A percentile compares a stretch with the other conserved stretches of the same genome.
Conservation (phyloP, 2,329 filamentous ascomycete species). For the Claviceps humidiphila region DNA sequence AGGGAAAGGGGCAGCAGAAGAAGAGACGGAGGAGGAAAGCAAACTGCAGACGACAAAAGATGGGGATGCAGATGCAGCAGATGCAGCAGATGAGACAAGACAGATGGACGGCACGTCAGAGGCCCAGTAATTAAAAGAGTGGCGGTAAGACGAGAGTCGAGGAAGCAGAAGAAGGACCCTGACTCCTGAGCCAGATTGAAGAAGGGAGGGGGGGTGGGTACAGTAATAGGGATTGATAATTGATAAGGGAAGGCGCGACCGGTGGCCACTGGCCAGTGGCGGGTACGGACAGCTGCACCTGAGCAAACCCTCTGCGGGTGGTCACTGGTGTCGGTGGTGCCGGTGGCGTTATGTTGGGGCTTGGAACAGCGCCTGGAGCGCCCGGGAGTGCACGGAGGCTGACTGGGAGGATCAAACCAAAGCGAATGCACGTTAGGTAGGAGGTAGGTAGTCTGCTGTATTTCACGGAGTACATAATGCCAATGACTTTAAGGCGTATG, state of each 20-base stretch:
- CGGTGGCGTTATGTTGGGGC: not conserved
- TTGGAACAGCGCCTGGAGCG: not conserved
- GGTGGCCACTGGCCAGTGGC: not conserved
- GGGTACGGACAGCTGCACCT: not conserved
- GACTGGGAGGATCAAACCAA: not conserved
- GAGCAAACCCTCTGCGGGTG: not conserved
- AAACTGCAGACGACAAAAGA: not conserved
- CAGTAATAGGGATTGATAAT: not conserved
- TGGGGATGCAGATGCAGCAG: not conserved
- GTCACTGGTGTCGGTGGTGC: not conserved
- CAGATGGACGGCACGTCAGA: not conserved
- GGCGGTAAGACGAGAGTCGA: not conserved
- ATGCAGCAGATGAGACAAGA: not conserved
- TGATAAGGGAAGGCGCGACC: not conserved
- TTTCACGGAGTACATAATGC: too few species aligned
- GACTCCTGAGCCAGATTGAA: not conserved
- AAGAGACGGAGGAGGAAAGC: not conserved
- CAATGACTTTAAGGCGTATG: too few species aligned
- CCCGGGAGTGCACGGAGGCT: not conserved
- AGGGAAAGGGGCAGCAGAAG: not conserved
- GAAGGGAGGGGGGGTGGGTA: not conserved
- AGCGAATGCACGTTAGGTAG: not conserved
- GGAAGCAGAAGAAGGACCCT: slow-evolving; percentile 1
- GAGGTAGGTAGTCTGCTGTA: too few species aligned
- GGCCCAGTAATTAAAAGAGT: not conserved